Evolutionary conservation across 768 basidiomycete genomes (phyloP).

Genomic region (Piloderma croceum): DNA sequence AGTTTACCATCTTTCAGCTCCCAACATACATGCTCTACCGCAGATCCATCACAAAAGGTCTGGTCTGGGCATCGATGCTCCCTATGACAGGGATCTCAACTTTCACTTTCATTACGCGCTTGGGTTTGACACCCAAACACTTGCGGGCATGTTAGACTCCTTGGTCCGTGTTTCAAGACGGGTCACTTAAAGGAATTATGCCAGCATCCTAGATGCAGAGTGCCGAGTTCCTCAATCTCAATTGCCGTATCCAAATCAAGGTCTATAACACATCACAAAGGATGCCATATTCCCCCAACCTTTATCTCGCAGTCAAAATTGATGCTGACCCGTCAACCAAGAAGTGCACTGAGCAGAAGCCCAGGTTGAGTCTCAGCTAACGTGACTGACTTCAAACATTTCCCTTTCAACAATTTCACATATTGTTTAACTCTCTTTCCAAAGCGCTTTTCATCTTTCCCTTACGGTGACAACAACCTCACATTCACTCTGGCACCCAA

Average conservation of each 20-base stretch:
- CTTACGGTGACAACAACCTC: no score
- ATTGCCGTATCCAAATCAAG: conserved; percentile 44
- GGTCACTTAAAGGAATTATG: conserved; percentile 76
- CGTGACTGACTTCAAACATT: conserved; percentile 70
- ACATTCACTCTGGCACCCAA: no score
- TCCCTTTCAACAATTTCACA: conserved; percentile 79
- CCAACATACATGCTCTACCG: conserved; percentile 81
- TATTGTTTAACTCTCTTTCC: conserved; percentile 78
- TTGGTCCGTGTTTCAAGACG: conserved; percentile 85
- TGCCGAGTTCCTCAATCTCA: conserved; percentile 62
- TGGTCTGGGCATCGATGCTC: conserved; percentile 71
- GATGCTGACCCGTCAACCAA: conserved; percentile 61
- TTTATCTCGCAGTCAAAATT: conserved; percentile 57
- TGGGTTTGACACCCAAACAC: conserved; percentile 72
- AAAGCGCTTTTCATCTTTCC: conserved; percentile 81
- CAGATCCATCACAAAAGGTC: conserved; percentile 70
- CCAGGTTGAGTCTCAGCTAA: conserved; percentile 48
- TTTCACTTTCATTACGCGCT: conserved; percentile 68
- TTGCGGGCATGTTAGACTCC: conserved; percentile 81
- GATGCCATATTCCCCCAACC: conserved; percentile 57
- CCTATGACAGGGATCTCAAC: conserved; percentile 57
- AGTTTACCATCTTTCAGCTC: conserved; percentile 90
- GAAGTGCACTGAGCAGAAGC: conserved; percentile 50
- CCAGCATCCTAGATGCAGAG: conserved; percentile 65
- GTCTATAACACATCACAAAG: conserved; percentile 65